phyloP scores from a whole-genome alignment of 2,329 filamentous ascomycete genomes.

The Cladosporium sp. region DNA sequence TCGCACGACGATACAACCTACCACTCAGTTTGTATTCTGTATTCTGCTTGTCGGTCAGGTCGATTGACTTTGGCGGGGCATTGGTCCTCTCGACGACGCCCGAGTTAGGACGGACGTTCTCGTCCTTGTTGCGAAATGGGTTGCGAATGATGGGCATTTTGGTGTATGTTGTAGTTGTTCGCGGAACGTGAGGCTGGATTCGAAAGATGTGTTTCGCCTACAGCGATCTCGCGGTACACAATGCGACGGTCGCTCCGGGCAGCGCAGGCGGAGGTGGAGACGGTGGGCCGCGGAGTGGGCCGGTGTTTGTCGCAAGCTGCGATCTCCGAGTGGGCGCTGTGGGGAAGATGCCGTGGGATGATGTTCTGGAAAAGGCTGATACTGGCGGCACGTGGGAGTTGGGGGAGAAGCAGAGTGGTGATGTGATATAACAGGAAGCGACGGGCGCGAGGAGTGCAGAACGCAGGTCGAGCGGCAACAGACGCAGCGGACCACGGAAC shows the following conservation, averaged over 20 bases:
- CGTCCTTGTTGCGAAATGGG: conserved; percentile 34
- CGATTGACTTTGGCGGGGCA: conserved; percentile 37
- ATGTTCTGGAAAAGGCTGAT: neutral
- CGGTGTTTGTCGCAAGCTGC: conserved; percentile 6
- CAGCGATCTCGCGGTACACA: neutral
- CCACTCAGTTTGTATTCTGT: conserved; percentile 49
- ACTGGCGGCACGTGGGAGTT: neutral
- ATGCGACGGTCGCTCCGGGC: conserved; percentile 9
- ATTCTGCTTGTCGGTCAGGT: conserved; percentile 29
- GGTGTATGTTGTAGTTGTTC: neutral
- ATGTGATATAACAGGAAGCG: neutral
- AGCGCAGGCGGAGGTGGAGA: conserved; percentile 6
- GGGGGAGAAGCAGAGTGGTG: neutral
- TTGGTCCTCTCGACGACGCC: conserved; percentile 3
- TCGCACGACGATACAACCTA: conserved; percentile 27
- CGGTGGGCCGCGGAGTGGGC: neutral
- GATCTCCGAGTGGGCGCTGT: conserved; percentile 5
- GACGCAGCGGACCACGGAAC: neutral
- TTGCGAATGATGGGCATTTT: conserved; percentile 35
- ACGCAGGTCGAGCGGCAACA: neutral
- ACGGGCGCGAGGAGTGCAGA: neutral
- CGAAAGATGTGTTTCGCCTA: neutral
- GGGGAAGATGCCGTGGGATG: neutral
- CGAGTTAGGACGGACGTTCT: conserved; percentile 25
- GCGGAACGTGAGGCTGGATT: neutral